Conservation (phyloP, 164 flowering plant species). For the Vitis amurensis region DNA sequence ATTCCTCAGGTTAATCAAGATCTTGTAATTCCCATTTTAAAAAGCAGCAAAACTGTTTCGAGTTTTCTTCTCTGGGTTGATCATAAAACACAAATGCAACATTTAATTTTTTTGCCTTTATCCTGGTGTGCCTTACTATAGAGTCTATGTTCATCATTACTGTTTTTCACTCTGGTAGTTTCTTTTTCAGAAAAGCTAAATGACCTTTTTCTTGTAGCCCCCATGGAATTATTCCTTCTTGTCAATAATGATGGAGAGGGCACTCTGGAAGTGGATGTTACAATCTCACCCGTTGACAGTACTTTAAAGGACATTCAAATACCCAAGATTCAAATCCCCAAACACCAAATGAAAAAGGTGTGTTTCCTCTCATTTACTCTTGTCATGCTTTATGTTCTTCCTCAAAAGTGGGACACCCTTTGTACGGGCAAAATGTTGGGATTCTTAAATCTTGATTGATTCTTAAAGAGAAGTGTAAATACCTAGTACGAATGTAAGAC, state of each 20-base stretch:
- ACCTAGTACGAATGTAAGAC: no score
- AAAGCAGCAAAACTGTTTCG: no score
- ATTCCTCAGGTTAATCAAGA: no score
- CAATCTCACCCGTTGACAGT: neutral
- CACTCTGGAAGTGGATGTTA: slow-evolving; percentile 20
- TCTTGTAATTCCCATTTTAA: no score
- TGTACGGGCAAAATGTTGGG: no score
- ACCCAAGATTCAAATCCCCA: neutral
- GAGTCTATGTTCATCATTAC: neutral
- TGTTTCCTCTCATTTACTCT: neutral
- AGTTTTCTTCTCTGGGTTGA: no score
- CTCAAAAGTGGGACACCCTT: neutral
- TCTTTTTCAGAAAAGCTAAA: slow-evolving; percentile 1
- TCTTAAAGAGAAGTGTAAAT: no score
- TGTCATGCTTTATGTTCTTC: neutral
- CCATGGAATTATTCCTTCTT: slow-evolving; percentile 14
- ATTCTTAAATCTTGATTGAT: no score
- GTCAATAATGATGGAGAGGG: slow-evolving; percentile 26
- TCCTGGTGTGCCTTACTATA: neutral
- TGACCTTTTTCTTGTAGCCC: slow-evolving; percentile 6
- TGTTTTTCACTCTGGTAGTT: neutral
- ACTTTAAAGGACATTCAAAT: slow-evolving; percentile 13
- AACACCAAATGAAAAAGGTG: slow-evolving; percentile 22
- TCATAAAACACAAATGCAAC: neutral
- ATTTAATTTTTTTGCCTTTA: neutral